Conservation (phyloP, 1,139 yeast species). For the Candida dubliniensis region DNA sequence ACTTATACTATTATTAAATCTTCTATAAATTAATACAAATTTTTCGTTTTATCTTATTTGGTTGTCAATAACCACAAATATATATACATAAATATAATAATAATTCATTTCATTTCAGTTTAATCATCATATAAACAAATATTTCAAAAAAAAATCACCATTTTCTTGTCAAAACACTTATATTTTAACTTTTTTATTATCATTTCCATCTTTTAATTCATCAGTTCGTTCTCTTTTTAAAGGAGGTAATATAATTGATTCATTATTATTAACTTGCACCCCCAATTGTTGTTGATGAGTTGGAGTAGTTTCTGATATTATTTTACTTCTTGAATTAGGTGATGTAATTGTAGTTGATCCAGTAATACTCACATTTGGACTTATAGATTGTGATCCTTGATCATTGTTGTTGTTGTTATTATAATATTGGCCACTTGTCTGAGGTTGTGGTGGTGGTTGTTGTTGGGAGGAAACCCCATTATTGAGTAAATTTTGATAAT, state of each 20-base stretch:
- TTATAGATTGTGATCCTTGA: not conserved
- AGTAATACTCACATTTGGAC: not conserved
- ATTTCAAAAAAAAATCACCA: too few species aligned
- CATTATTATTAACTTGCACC: not conserved
- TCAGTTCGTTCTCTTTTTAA: slow-evolving; percentile 28
- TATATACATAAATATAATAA: too few species aligned
- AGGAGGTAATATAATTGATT: slow-evolving; percentile 19
- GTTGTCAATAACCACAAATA: too few species aligned
- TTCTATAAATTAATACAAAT: not conserved
- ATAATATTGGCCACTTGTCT: slow-evolving; percentile 1
- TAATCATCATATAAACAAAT: too few species aligned
- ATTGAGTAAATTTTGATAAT: slow-evolving; percentile 3
- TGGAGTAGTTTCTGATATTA: not conserved
- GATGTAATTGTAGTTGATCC: not conserved
- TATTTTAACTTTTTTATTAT: slow-evolving; percentile 14
- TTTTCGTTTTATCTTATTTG: too few species aligned
- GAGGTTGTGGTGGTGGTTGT: slow-evolving; percentile 5
- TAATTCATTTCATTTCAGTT: not conserved
- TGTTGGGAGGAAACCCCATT: slow-evolving; percentile 2
- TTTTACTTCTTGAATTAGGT: not conserved
- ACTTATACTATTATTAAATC: slow-evolving; percentile 1
- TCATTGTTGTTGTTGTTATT: slow-evolving; percentile 1
- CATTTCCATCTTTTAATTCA: slow-evolving; percentile 10
- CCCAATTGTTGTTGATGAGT: not conserved
- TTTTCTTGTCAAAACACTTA: too few species aligned